Conservation (phyloP, 108 stramenopile species). For the Discostella pseudostelligera region DNA sequence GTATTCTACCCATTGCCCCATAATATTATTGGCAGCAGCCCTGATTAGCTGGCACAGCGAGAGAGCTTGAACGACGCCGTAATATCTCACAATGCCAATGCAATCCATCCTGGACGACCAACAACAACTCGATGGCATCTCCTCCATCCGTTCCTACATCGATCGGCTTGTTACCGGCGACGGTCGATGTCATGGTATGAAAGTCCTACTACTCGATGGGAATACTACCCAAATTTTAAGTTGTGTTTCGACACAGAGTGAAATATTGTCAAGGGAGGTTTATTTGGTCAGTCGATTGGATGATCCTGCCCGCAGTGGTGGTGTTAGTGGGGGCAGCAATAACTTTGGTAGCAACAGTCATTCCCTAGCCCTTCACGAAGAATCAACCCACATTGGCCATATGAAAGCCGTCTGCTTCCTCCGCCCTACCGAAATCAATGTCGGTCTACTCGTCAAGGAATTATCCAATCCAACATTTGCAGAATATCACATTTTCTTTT, state of each 20-base stretch:
- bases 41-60: no score
- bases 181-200: conserved; percentile 84
- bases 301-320: conserved; percentile 36
- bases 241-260: conserved; percentile 88
- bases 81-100: no score
- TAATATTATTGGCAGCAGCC: no score
- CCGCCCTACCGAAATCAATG: conserved; percentile 88
- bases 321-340: no score
- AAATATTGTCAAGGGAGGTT: conserved; percentile 84
- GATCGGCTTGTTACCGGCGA: conserved; percentile 88
- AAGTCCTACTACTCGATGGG: conserved; percentile 91
- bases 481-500: conserved; percentile 98
- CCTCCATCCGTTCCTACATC: conserved; percentile 79
- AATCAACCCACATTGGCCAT: conserved; percentile 56
- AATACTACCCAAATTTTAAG: conserved; percentile 88
- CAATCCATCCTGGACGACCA: no score
- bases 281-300: conserved; percentile 81
- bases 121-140: conserved; percentile 70
- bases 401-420: conserved; percentile 92
- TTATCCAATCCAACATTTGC: conserved; percentile 79
- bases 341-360: conserved; percentile 13
- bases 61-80: no score
- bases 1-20: no score
- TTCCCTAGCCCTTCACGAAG: conserved; percentile 48
- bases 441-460: conserved; percentile 79